These are phyloP conservation scores for Coniferiporia weirii DNA, from an alignment of 1,284 basidiomycete genomes.

Conservation along the genomic window DNA sequence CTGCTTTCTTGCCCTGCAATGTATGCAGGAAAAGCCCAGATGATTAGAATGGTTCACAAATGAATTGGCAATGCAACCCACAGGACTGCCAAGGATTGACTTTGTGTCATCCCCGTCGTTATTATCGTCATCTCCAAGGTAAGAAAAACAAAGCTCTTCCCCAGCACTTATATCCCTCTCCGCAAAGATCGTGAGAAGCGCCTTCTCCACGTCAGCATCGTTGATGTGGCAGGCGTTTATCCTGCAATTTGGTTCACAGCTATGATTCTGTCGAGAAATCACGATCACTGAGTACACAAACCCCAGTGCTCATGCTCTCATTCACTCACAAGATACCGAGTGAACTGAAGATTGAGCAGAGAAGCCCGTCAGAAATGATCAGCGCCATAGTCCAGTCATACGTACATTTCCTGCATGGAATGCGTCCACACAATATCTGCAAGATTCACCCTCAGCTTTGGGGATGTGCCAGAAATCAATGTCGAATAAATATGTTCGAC, in stretches of 20 bases:
- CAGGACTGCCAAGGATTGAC: neutral
- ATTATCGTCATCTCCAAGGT: conserved; percentile 51
- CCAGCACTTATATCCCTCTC: conserved; percentile 52
- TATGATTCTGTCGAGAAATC: conserved; percentile 66
- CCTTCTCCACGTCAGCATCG: conserved; percentile 54
- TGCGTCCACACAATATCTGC: conserved; percentile 66
- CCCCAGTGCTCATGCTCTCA: conserved; percentile 22
- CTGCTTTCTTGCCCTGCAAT: neutral
- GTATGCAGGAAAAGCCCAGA: neutral
- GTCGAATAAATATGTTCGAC: conserved; percentile 82
- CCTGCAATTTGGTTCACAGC: conserved; percentile 80
- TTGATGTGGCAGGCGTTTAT: conserved; percentile 71
- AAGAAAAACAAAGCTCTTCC: conserved; percentile 82
- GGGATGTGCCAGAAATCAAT: conserved; percentile 69
- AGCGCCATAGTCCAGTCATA: conserved; percentile 19
- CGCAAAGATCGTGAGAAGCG: conserved; percentile 69
- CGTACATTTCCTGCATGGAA: conserved; percentile 84
- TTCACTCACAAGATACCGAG: conserved; percentile 54
- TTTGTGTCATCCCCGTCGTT: conserved; percentile 28
- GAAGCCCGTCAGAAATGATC: conserved; percentile 11
- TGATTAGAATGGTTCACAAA: neutral
- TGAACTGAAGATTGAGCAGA: conserved; percentile 46
- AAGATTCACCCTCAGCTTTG: conserved; percentile 29
- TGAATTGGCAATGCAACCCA: neutral
- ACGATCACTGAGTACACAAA: conserved; percentile 12